Conservation (phyloP, 345 rosid genomes). For the Hevea brasiliensis region DNA sequence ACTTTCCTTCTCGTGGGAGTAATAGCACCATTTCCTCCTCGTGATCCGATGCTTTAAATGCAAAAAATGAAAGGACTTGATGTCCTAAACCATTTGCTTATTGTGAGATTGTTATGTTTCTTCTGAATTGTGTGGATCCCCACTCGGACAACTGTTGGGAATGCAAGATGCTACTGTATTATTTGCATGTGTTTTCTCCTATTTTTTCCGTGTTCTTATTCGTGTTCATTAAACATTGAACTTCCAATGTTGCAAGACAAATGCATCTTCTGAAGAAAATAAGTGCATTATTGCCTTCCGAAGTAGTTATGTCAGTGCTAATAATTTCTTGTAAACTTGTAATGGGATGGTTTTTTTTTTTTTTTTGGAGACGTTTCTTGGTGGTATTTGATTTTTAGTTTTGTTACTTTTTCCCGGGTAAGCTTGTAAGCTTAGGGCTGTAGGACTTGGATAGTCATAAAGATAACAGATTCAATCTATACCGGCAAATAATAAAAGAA, state of each 20-base stretch:
- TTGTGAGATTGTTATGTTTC: neutral
- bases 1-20: conserved; percentile 64
- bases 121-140: neutral
- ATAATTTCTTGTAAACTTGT: neutral
- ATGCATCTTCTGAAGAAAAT: neutral
- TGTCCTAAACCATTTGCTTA: neutral
- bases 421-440: neutral
- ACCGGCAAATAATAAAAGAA: too few relatives aligned
- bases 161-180: too few relatives aligned
- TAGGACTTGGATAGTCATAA: neutral
- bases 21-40: conserved; percentile 21
- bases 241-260: neutral
- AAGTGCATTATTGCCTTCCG: neutral
- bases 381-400: neutral
- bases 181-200: neutral
- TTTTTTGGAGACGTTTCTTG: neutral
- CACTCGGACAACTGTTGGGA: neutral
- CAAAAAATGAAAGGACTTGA: neutral
- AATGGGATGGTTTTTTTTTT: neutral
- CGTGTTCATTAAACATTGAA: neutral
- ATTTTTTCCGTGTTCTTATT: neutral
- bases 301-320: neutral
- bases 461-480: neutral
- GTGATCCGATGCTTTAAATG: neutral
- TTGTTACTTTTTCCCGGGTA: neutral